Percentiles rank a stretch among this genome's conserved stretches.
Evolutionary conservation across 2,329 filamentous ascomycete species (phyloP).

Genomic region (Nemania sp.): DNA sequence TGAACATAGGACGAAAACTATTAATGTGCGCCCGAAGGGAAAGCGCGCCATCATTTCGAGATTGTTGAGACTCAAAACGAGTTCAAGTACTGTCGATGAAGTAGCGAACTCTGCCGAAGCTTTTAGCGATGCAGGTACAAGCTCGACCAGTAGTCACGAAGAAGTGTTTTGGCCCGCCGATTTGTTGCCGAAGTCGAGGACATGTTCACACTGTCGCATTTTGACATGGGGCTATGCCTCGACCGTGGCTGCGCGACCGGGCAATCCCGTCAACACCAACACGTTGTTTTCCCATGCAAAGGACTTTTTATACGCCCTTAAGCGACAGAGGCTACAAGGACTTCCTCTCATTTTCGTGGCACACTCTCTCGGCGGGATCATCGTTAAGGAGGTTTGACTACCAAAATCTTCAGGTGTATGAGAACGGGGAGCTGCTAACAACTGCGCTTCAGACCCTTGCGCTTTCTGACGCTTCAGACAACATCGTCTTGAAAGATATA

Average conservation of each 20-base stretch:
- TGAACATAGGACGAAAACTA: too few relatives aligned
- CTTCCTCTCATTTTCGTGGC: neutral
- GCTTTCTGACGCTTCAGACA: neutral
- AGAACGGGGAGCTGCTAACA: neutral
- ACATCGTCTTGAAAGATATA: neutral
- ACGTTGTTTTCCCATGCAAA: neutral
- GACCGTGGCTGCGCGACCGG: too few relatives aligned
- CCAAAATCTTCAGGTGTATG: neutral
- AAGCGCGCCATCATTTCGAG: neutral
- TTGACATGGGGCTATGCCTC: too few relatives aligned
- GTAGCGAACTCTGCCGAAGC: too few relatives aligned
- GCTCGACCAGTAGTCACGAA: too few relatives aligned
- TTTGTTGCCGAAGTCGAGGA: too few relatives aligned
- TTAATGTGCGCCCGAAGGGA: neutral
- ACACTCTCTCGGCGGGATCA: neutral
- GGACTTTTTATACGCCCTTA: neutral
- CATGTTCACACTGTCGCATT: too few relatives aligned
- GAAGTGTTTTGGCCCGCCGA: too few relatives aligned
- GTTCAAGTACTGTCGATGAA: too few relatives aligned
- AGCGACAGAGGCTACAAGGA: neutral
- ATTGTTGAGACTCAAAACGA: too few relatives aligned
- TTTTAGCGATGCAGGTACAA: too few relatives aligned
- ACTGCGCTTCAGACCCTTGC: neutral
- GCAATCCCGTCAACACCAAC: conserved; percentile 1
- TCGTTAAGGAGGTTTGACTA: neutral